Conservation (phyloP, 2,329 filamentous ascomycete genomes). For the Colletotrichum sp. region DNA sequence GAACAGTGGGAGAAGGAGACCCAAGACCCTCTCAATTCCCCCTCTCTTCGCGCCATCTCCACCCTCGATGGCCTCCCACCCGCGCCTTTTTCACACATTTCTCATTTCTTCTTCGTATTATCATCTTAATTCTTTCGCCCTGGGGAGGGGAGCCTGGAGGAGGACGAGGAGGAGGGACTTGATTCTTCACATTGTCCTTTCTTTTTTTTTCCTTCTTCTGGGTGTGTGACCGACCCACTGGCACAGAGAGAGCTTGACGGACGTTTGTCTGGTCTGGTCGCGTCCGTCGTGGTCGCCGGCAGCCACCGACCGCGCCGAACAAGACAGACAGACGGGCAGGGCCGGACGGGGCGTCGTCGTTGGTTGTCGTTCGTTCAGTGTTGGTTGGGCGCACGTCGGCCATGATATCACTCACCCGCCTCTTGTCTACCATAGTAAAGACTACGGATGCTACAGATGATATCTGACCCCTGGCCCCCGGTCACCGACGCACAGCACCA, state of each 20-base stretch:
- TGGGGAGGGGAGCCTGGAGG: background rate
- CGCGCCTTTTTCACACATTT: background rate
- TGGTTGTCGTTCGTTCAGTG: background rate
- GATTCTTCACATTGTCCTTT: background rate
- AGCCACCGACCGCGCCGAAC: background rate
- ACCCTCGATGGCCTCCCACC: conserved; percentile 15
- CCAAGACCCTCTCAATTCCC: background rate
- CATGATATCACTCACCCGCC: conserved; percentile 7
- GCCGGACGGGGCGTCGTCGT: background rate
- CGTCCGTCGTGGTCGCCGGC: background rate
- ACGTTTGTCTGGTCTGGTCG: background rate
- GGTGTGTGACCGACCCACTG: background rate
- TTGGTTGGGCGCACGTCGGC: background rate
- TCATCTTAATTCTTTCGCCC: background rate
- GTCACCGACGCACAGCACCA: conserved; percentile 15
- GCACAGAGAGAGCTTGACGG: background rate
- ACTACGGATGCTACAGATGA: conserved; percentile 1
- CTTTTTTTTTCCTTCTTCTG: background rate
- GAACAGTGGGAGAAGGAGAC: background rate
- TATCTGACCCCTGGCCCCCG: conserved; percentile 3
- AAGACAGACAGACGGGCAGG: background rate
- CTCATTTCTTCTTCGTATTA: conserved; percentile 22
- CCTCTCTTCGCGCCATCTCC: conserved; percentile 11
- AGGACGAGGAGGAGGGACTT: background rate
- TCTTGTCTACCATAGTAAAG: background rate